Evolutionary conservation across 192 early-diverging fungal genomes (phyloP).

Genomic region (Mortierella antarctica): DNA sequence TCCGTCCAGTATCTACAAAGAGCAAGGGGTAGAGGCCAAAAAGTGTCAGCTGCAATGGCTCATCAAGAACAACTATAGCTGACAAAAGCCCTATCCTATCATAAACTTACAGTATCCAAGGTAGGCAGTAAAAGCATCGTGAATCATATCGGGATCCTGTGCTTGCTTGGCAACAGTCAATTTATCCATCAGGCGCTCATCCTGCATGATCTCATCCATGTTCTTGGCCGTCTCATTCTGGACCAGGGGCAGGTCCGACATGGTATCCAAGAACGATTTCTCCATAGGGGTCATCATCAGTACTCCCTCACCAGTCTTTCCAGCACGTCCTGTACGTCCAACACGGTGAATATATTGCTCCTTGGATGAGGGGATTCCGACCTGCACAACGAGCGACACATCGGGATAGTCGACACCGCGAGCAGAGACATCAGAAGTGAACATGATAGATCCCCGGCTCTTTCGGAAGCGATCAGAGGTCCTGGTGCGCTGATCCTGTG

Average conservation of each 20-base stretch:
- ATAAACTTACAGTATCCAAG: slow-evolving; percentile 58
- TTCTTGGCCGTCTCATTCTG: slow-evolving; percentile 56
- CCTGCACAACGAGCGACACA: slow-evolving; percentile 90
- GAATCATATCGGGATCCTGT: slow-evolving; percentile 61
- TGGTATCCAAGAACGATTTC: slow-evolving; percentile 69
- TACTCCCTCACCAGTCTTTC: slow-evolving; percentile 88
- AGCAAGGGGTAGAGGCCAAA: background rate
- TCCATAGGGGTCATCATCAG: slow-evolving; percentile 86
- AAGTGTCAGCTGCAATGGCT: background rate
- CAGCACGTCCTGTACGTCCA: slow-evolving; percentile 96
- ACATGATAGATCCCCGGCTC: slow-evolving; percentile 70
- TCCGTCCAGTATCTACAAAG: slow-evolving; percentile 54
- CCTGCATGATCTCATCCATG: slow-evolving; percentile 47
- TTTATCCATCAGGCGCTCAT: slow-evolving; percentile 14
- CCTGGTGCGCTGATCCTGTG: slow-evolving; percentile 75
- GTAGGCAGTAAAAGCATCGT: slow-evolving; percentile 68
- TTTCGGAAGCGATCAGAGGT: slow-evolving; percentile 83
- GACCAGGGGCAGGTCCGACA: slow-evolving; percentile 69
- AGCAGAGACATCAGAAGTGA: slow-evolving; percentile 96
- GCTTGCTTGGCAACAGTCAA: slow-evolving; percentile 43
- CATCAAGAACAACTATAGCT: background rate
- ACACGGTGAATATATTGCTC: slow-evolving; percentile 97
- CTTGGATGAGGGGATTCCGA: slow-evolving; percentile 82
- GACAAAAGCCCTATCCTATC: background rate
- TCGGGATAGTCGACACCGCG: slow-evolving; percentile 98